Conservation (phyloP, 139 green algal species). For the Spirogloea muscicola region DNA sequence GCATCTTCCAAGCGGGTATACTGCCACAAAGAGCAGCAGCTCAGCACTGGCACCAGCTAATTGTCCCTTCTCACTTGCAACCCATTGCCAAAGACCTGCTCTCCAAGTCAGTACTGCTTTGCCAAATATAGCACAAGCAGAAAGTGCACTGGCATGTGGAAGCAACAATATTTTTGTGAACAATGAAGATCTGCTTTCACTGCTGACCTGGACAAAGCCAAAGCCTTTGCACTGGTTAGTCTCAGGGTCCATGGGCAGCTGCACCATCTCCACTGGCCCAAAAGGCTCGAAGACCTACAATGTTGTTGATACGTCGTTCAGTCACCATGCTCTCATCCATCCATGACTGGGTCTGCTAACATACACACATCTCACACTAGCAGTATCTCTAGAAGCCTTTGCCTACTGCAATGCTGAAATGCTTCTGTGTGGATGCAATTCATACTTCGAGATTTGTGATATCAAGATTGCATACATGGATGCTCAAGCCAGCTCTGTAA, state of each 20-base stretch:
- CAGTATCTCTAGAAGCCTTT: not conserved
- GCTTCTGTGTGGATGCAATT: not conserved
- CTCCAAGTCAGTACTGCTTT: not conserved
- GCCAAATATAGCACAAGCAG: no score
- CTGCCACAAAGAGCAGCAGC: constrained; percentile 8
- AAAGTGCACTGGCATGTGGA: not conserved
- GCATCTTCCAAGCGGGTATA: constrained; percentile 44
- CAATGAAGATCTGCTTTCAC: not conserved
- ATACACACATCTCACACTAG: not conserved
- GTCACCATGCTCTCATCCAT: no score
- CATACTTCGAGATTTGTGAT: not conserved
- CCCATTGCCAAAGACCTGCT: not conserved
- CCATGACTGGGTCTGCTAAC: not conserved
- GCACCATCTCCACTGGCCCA: constrained; percentile 69
- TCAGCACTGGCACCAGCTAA: not conserved
- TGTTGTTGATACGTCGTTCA: not conserved
- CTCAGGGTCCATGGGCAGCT: constrained; percentile 59
- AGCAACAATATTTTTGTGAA: not conserved
- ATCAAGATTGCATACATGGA: not conserved
- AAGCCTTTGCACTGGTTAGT: constrained; percentile 57
- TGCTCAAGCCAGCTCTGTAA: not conserved
- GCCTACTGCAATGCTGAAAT: not conserved
- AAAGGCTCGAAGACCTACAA: constrained; percentile 78
- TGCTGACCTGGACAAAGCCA: constrained; percentile 61
- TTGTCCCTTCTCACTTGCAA: not conserved